Percentiles rank a stretch among this genome's conserved stretches.
Evolutionary conservation across 306 rosid species (phyloP).

Genomic region (Vigna trinervia): DNA sequence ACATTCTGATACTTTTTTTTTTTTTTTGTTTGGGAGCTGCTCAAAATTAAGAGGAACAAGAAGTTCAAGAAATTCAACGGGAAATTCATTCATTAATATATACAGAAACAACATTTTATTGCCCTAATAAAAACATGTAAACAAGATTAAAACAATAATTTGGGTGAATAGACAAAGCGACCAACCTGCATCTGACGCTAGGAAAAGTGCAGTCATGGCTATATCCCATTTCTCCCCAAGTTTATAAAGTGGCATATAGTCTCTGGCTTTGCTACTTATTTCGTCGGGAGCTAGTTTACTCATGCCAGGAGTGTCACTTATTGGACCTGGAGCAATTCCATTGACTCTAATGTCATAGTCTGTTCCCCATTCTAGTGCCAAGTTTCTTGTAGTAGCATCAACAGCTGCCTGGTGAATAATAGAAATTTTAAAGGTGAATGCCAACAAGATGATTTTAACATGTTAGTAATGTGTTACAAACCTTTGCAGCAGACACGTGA

Average conservation of each 20-base stretch:
- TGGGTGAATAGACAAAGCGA: slow-evolving; percentile 23
- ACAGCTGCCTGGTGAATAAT: slow-evolving; percentile 79
- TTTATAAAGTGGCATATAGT: slow-evolving; percentile 67
- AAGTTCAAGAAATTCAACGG: neutral
- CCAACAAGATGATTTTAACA: slow-evolving; percentile 20
- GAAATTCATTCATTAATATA: neutral
- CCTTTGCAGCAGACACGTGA: slow-evolving; percentile 98
- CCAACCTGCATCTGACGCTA: slow-evolving; percentile 89
- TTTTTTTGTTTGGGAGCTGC: neutral
- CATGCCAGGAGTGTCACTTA: slow-evolving; percentile 84
- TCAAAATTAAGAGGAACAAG: slow-evolving; percentile 2
- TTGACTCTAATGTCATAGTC: slow-evolving; percentile 91
- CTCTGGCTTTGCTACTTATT: slow-evolving; percentile 57
- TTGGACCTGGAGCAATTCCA: slow-evolving; percentile 97
- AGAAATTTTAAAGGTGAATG: slow-evolving; percentile 10
- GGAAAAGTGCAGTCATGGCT: slow-evolving; percentile 91
- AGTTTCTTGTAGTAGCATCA: slow-evolving; percentile 89
- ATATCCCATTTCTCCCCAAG: slow-evolving; percentile 96
- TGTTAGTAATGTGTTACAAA: slow-evolving; percentile 42
- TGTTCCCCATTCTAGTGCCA: slow-evolving; percentile 97
- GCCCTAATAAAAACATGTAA: neutral
- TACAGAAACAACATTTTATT: neutral
- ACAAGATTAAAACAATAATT: slow-evolving; percentile 19
- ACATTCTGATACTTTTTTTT: neutral
- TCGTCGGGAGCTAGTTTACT: slow-evolving; percentile 85